A percentile compares a stretch with the other conserved stretches of the same genome.
Conservation (phyloP, 2,329 filamentous ascomycete species). For the Verticillium longisporum region DNA sequence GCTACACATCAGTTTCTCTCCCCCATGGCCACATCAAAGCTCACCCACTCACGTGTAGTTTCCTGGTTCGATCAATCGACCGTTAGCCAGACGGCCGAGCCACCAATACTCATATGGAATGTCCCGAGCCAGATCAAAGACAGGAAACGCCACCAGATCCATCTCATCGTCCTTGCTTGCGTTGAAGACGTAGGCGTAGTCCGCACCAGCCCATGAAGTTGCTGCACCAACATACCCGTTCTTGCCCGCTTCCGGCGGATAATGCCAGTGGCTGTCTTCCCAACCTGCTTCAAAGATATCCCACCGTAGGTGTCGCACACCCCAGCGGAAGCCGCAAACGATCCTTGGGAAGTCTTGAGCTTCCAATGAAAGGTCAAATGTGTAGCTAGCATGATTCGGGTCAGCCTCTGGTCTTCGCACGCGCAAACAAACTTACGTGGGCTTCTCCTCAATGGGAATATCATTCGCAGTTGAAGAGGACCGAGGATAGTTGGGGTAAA, state of each 20-base stretch:
- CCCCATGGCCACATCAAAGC: neutral
- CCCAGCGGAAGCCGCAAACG: slow-evolving; percentile 4
- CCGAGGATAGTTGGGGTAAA: neutral
- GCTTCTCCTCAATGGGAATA: slow-evolving; percentile 4
- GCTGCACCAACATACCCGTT: slow-evolving; percentile 29
- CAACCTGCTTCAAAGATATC: slow-evolving; percentile 30
- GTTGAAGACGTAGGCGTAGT: neutral
- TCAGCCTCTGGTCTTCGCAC: neutral
- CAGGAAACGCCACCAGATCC: slow-evolving; percentile 2
- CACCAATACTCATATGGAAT: slow-evolving; percentile 5
- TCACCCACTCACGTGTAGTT: slow-evolving; percentile 7
- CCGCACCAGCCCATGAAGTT: slow-evolving; percentile 6
- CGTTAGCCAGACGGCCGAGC: slow-evolving; percentile 6
- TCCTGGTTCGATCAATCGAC: slow-evolving; percentile 4
- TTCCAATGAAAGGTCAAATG: slow-evolving; percentile 4
- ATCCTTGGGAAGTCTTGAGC: slow-evolving; percentile 8
- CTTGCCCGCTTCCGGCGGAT: slow-evolving; percentile 29
- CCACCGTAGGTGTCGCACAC: slow-evolving; percentile 5
- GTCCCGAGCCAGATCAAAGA: slow-evolving; percentile 1
- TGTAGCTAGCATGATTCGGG: neutral
- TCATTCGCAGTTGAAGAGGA: neutral
- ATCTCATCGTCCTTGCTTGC: slow-evolving; percentile 4
- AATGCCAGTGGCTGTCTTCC: slow-evolving; percentile 30
- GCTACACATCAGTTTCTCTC: neutral
- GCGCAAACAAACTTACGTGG: slow-evolving; percentile 1